Conservation (phyloP, 192 early-diverging fungal genomes). For the Glomus cerebriforme region DNA sequence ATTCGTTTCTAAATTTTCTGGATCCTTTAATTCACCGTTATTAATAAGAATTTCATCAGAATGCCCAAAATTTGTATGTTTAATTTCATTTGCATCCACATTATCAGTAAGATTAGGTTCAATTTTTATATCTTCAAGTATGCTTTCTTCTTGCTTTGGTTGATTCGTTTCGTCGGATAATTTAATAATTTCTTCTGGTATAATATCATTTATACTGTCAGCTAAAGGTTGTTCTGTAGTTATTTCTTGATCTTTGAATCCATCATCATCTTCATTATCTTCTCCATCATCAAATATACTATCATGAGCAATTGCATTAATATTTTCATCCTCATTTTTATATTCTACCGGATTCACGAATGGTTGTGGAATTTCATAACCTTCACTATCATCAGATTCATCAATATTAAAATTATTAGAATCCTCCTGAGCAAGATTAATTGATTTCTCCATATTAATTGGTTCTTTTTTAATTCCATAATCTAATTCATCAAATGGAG, state of each 20-base stretch:
- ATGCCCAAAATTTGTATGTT: slow-evolving; percentile 8
- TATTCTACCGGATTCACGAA: background rate
- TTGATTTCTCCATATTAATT: background rate
- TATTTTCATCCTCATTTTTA: background rate
- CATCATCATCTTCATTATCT: background rate
- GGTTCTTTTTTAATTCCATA: background rate
- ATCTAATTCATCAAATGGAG: background rate
- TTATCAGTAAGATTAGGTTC: background rate
- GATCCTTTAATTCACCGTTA: background rate
- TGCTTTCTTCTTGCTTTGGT: background rate
- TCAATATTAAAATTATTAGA: background rate
- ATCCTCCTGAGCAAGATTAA: background rate
- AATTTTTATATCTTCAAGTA: background rate
- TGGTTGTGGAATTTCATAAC: background rate
- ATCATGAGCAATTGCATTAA: no score
- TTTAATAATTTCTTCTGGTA: background rate
- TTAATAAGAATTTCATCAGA: slow-evolving; percentile 17
- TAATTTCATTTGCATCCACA: background rate
- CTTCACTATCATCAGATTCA: background rate
- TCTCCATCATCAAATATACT: background rate
- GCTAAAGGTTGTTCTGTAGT: background rate
- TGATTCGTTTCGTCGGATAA: background rate
- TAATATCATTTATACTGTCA: background rate
- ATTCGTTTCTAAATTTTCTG: background rate
- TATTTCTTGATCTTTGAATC: background rate